A percentile compares a stretch with the other conserved stretches of the same genome.
Evolutionary conservation across 495 filamentous ascomycete species (phyloP).

Genomic region (Hyaloscypha bicolor): DNA sequence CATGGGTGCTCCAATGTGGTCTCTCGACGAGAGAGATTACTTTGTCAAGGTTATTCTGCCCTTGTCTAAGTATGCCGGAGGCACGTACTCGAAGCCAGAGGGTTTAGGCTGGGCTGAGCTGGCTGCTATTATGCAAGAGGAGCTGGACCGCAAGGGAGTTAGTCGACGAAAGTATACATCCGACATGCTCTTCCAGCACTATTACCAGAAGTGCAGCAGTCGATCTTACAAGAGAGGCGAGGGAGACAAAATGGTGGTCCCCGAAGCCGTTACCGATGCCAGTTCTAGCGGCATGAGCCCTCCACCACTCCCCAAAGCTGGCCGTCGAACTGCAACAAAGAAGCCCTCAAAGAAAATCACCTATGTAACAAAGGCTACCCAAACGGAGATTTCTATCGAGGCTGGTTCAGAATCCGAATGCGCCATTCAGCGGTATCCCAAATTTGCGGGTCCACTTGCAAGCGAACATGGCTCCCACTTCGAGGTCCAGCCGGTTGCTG

Average conservation of each 20-base stretch:
- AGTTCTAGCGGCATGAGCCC: neutral
- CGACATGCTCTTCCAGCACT: conserved; percentile 17
- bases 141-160: neutral
- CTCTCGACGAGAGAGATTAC: conserved; percentile 9
- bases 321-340: neutral
- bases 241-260: neutral
- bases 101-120: conserved; percentile 8
- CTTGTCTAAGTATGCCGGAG: conserved; percentile 6
- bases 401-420: neutral
- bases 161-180: conserved; percentile 10
- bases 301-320: neutral
- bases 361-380: neutral
- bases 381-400: neutral
- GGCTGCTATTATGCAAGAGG: conserved; percentile 17
- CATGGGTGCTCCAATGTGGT: conserved; percentile 9
- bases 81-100: neutral
- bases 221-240: conserved; percentile 3
- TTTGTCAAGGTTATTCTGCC: conserved; percentile 15
- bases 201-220: conserved; percentile 15
- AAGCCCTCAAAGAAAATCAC: neutral
- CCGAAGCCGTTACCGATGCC: neutral
- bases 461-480: neutral
- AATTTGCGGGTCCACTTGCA: neutral
- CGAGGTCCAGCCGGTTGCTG: neutral
- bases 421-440: neutral